Conservation (phyloP, 345 rosid species). For the Diplotaxis tenuifolia region DNA sequence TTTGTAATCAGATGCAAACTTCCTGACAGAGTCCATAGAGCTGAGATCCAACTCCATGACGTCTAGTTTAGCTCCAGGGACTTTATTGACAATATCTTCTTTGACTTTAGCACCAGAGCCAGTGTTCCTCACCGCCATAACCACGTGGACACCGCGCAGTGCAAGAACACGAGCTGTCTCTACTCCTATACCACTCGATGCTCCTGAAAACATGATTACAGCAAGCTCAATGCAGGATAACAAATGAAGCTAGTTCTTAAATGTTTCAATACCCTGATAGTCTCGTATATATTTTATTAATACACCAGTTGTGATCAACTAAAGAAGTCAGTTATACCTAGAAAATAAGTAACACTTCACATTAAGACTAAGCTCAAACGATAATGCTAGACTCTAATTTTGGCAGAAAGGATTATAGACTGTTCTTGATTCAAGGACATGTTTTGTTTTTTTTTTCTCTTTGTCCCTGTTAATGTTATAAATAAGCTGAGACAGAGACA, state of each 20-base stretch:
- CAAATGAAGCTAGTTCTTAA: no score
- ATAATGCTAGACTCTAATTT: not conserved
- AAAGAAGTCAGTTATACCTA: not conserved
- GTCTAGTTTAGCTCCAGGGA: conserved; percentile 57
- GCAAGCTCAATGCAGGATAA: no score
- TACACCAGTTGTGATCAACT: not conserved
- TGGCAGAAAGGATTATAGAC: not conserved
- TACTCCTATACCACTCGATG: conserved; percentile 63
- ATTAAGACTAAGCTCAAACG: not conserved
- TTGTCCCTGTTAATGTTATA: not conserved
- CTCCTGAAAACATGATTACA: conserved; percentile 46
- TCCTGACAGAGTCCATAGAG: conserved; percentile 54
- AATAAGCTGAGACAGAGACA: conserved; percentile 7
- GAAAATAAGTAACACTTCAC: not conserved
- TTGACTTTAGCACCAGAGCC: conserved; percentile 47
- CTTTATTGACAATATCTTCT: conserved; percentile 48
- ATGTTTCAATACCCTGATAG: not conserved
- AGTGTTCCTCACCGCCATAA: conserved; percentile 63
- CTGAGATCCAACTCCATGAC: conserved; percentile 70
- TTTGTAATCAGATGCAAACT: conserved; percentile 55
- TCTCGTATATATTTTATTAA: not conserved
- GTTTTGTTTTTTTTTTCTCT: not conserved
- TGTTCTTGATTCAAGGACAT: not conserved
- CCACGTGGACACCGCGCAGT: conserved; percentile 59
- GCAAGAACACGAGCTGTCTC: conserved; percentile 74